These are phyloP conservation scores for Lophiostoma macrostomum DNA, from an alignment of 495 filamentous ascomycete genomes.

Conservation along the genomic window DNA sequence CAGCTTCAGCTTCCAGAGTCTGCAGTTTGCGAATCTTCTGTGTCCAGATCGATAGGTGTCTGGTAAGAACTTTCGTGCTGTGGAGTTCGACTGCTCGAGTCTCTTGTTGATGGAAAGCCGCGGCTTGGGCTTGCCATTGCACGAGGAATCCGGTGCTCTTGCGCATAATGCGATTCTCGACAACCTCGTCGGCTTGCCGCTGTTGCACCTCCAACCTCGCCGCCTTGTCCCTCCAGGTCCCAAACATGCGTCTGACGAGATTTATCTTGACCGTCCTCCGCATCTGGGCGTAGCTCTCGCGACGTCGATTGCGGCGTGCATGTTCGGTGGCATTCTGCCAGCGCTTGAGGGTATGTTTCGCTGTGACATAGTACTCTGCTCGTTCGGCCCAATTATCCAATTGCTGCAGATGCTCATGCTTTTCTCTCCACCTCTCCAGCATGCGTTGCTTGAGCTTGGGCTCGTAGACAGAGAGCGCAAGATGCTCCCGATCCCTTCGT, in stretches of 20 bases:
- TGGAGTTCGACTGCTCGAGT: conserved; percentile 5
- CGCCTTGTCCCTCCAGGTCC: conserved; percentile 48
- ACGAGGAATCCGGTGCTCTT: conserved; percentile 5
- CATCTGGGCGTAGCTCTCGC: conserved; percentile 58
- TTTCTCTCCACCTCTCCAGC: conserved; percentile 50
- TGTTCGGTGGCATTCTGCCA: conserved; percentile 55
- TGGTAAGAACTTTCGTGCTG: neutral
- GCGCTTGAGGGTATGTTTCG: conserved; percentile 50
- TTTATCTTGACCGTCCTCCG: conserved; percentile 58
- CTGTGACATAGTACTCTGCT: conserved; percentile 59
- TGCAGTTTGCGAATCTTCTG: conserved; percentile 1
- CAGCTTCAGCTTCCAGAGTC: conserved; percentile 26
- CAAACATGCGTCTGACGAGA: conserved; percentile 49
- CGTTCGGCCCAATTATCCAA: conserved; percentile 54
- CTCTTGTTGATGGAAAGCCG: neutral
- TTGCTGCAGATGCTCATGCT: conserved; percentile 46
- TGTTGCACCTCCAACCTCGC: conserved; percentile 37
- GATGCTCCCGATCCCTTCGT: conserved; percentile 7
- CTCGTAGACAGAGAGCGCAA: conserved; percentile 54
- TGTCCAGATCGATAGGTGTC: conserved; percentile 7
- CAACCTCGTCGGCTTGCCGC: conserved; percentile 43
- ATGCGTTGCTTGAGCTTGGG: conserved; percentile 50
- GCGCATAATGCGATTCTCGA: conserved; percentile 40
- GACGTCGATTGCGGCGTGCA: conserved; percentile 53
- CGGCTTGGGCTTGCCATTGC: conserved; percentile 14